Evolutionary conservation across 176 grass and related monocot species (phyloP).

Genomic region (Typha latifolia): DNA sequence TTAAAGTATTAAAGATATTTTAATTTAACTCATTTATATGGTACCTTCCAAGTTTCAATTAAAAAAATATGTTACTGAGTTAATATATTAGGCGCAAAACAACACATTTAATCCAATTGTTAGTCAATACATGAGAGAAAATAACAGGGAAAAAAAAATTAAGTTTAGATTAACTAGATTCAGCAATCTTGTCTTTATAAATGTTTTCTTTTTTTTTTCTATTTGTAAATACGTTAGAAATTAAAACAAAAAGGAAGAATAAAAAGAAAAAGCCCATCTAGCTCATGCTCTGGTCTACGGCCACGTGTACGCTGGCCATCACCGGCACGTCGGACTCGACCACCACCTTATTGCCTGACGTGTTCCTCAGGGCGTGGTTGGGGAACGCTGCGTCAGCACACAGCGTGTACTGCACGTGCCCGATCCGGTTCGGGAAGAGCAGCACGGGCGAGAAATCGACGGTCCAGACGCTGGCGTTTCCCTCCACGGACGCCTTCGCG

Average conservation of each 20-base stretch:
- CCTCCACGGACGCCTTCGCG: conserved; percentile 26
- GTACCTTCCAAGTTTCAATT: no score
- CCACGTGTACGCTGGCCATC: conserved; percentile 61
- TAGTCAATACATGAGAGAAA: no score
- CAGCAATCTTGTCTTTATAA: no score
- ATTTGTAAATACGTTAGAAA: no score
- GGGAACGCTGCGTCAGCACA: conserved; percentile 52
- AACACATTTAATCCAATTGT: no score
- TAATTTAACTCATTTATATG: no score
- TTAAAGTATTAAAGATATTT: no score
- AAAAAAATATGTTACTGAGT: no score
- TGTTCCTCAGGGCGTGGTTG: conserved; percentile 55
- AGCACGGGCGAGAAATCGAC: conserved; percentile 56
- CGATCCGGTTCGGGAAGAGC: conserved; percentile 67
- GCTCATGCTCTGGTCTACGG: conserved; percentile 67
- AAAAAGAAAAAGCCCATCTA: conserved; percentile 12
- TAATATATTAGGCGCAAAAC: no score
- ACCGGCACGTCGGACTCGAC: conserved; percentile 61
- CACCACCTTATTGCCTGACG: conserved; percentile 59
- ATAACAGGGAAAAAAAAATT: no score
- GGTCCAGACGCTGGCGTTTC: conserved; percentile 51
- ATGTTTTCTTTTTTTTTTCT: no score
- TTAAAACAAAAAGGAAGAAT: background rate
- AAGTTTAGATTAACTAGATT: no score
- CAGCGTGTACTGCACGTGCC: conserved; percentile 76